phyloP scores from a whole-genome alignment of 495 filamentous ascomycete species.

The Sabuloglossum arenarium region DNA sequence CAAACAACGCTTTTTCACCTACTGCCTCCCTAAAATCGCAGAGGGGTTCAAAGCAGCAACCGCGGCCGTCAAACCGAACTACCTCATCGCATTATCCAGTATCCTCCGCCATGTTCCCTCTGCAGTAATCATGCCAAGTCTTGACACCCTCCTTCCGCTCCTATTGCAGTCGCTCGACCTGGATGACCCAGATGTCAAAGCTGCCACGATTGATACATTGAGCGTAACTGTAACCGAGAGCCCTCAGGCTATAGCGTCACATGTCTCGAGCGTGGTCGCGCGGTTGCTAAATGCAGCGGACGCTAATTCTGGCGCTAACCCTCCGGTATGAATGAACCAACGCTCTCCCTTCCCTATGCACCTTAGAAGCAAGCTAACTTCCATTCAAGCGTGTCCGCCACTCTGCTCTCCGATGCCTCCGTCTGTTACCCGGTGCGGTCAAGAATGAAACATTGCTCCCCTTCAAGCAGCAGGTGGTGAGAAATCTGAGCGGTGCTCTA shows the following conservation, averaged over 20 bases:
- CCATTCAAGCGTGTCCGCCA: slow-evolving; percentile 16
- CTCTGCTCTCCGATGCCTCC: slow-evolving; percentile 7
- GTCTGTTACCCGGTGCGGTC: slow-evolving; percentile 3
- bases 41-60: slow-evolving; percentile 28
- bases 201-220: slow-evolving; percentile 40
- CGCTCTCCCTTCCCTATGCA: slow-evolving; percentile 19
- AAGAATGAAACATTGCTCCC: slow-evolving; percentile 28
- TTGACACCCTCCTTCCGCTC: slow-evolving; percentile 39
- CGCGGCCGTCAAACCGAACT: slow-evolving; percentile 30
- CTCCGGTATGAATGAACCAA: slow-evolving; percentile 8
- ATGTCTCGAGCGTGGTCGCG: slow-evolving; percentile 35
- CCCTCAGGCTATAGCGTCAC: slow-evolving; percentile 32
- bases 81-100: slow-evolving; percentile 44
- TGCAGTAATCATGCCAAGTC: slow-evolving; percentile 34
- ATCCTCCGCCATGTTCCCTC: slow-evolving; percentile 41
- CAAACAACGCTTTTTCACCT: slow-evolving; percentile 43
- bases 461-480: slow-evolving; percentile 33
- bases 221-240: slow-evolving; percentile 35
- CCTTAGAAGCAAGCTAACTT: slow-evolving; percentile 14
- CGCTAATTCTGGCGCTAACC: slow-evolving; percentile 1
- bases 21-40: slow-evolving; percentile 36
- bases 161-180: slow-evolving; percentile 53
- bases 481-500: slow-evolving; percentile 28
- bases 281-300: slow-evolving; percentile 29
- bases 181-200: slow-evolving; percentile 30